Percentiles rank a stretch among this genome's conserved stretches.
phyloP scores from a whole-genome alignment of 2,329 filamentous ascomycete species.

The Madurella fahalii region DNA sequence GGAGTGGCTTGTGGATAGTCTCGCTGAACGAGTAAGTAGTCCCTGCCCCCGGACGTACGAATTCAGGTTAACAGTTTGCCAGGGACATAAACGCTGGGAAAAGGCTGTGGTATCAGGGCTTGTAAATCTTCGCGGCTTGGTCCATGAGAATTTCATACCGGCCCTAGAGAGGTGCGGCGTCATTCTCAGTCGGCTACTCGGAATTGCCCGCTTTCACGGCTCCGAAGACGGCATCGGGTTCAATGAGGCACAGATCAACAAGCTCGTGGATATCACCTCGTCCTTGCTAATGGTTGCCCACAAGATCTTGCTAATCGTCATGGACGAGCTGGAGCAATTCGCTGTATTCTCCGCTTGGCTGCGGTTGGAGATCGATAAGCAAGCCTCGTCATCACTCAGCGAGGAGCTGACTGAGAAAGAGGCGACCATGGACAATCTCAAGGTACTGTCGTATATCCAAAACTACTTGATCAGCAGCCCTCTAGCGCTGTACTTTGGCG shows the following conservation, averaged over 20 bases:
- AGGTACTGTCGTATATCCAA: slow-evolving; percentile 74
- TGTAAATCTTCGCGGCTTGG: slow-evolving; percentile 68
- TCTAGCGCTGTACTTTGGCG: slow-evolving; percentile 57
- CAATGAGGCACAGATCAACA: slow-evolving; percentile 57
- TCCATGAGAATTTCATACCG: slow-evolving; percentile 85
- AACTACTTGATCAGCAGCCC: slow-evolving; percentile 64
- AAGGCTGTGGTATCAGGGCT: slow-evolving; percentile 77
- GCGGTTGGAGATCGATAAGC: slow-evolving; percentile 73
- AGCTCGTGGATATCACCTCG: slow-evolving; percentile 65
- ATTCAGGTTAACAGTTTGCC: slow-evolving; percentile 12
- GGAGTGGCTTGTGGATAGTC: slow-evolving; percentile 84
- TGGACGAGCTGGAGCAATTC: slow-evolving; percentile 76
- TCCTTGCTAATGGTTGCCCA: slow-evolving; percentile 73
- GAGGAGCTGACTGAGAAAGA: slow-evolving; percentile 77
- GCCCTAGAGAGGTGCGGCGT: slow-evolving; percentile 79
- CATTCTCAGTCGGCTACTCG: slow-evolving; percentile 75
- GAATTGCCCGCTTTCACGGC: slow-evolving; percentile 76
- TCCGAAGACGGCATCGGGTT: slow-evolving; percentile 63
- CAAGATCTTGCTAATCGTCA: slow-evolving; percentile 64
- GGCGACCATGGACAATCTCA: slow-evolving; percentile 66
- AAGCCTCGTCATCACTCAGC: slow-evolving; percentile 59
- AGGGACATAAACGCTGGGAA: slow-evolving; percentile 95
- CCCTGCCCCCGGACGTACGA: not conserved
- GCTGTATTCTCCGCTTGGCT: slow-evolving; percentile 78
- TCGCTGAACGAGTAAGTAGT: slow-evolving; percentile 66